phyloP scores from a whole-genome alignment of 768 basidiomycete genomes.

The Termitomyces sp. region DNA sequence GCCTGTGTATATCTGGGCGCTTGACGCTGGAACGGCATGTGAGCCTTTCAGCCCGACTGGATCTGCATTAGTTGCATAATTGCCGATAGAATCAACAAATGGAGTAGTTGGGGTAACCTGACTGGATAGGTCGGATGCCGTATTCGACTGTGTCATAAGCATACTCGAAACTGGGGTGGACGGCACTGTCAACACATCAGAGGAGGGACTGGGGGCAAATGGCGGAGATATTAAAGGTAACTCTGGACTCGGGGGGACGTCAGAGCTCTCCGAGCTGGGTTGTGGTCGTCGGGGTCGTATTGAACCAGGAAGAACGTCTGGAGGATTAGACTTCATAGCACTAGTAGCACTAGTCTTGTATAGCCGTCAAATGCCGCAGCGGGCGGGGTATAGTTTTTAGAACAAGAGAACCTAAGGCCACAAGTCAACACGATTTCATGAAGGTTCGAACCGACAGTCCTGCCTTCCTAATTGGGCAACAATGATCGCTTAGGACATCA shows the following conservation, averaged over 20 bases:
- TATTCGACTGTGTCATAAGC: neutral
- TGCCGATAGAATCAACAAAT: constrained; percentile 8
- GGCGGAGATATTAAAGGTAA: constrained; percentile 5
- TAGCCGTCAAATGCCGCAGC: constrained; percentile 13
- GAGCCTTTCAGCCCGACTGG: constrained; percentile 12
- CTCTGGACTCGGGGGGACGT: constrained; percentile 7
- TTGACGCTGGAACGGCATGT: constrained; percentile 17
- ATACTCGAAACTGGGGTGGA: neutral
- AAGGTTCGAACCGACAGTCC: constrained; percentile 11
- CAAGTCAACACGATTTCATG: constrained; percentile 7
- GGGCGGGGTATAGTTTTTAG: constrained; percentile 16
- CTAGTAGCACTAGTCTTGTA: constrained; percentile 7
- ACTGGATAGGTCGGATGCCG: neutral
- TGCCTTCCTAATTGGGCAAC: constrained; percentile 12
- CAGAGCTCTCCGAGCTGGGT: neutral
- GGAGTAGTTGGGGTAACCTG: constrained; percentile 16
- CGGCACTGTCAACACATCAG: neutral
- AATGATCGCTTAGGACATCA: neutral
- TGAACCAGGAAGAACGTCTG: neutral
- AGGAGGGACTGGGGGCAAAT: constrained; percentile 2
- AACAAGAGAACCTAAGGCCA: constrained; percentile 1
- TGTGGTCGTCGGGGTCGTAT: constrained; percentile 15
- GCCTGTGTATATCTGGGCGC: constrained; percentile 20
- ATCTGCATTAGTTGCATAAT: constrained; percentile 16
- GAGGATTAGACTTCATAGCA: constrained; percentile 9